These are phyloP conservation scores for Albatrellus ellisii DNA, from an alignment of 768 basidiomycete genomes.

Conservation along the genomic window DNA sequence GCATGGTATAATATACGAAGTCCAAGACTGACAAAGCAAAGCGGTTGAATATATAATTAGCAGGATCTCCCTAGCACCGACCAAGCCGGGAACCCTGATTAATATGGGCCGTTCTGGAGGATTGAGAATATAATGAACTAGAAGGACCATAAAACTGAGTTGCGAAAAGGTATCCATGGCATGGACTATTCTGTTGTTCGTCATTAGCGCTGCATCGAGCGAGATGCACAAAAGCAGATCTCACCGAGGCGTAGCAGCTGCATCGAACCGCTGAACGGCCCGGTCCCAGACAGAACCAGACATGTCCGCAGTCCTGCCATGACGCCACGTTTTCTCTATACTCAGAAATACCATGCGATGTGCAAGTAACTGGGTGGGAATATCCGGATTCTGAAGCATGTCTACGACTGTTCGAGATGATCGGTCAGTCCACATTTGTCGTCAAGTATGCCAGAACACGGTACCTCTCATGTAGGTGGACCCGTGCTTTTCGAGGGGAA, in stretches of 20 bases:
- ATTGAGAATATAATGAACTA: slow-evolving; percentile 21
- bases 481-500: slow-evolving; percentile 20
- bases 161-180: slow-evolving; percentile 28
- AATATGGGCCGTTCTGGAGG: slow-evolving; percentile 25
- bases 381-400: slow-evolving; percentile 6
- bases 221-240: not conserved
- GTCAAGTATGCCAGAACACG: not conserved
- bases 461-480: slow-evolving; percentile 14
- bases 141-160: slow-evolving; percentile 26
- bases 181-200: slow-evolving; percentile 27
- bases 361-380: slow-evolving; percentile 5
- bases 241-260: slow-evolving; percentile 34
- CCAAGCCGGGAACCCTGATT: slow-evolving; percentile 10
- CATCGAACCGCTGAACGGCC: slow-evolving; percentile 21
- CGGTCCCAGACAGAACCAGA: slow-evolving; percentile 2
- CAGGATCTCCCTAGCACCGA: slow-evolving; percentile 24
- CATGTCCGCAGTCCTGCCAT: slow-evolving; percentile 5
- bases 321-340: slow-evolving; percentile 8
- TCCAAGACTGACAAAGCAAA: slow-evolving; percentile 22
- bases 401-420: slow-evolving; percentile 6
- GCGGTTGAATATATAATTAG: slow-evolving; percentile 28
- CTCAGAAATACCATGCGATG: slow-evolving; percentile 10
- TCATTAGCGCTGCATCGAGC: not conserved
- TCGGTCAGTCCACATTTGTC: not conserved
- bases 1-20: slow-evolving; percentile 22